Evolutionary conservation across 768 basidiomycete genomes (phyloP).

Genomic region (Leccinum imitatum): DNA sequence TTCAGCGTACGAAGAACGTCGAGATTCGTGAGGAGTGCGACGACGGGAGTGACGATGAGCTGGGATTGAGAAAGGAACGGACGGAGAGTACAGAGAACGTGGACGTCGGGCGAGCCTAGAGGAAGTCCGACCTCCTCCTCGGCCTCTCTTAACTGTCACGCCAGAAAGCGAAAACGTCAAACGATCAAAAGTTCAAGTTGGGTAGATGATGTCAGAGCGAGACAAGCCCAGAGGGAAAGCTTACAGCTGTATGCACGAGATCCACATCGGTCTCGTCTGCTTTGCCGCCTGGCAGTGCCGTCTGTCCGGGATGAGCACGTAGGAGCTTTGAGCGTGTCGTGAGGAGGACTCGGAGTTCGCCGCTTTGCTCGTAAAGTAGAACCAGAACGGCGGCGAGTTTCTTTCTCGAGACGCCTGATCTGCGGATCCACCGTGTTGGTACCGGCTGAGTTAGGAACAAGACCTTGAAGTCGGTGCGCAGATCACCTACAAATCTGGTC

Average conservation of each 20-base stretch:
- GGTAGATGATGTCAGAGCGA: background rate
- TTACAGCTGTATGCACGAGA: constrained; percentile 72
- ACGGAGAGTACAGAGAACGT: constrained; percentile 58
- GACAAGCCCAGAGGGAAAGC: constrained; percentile 23
- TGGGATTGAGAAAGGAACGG: constrained; percentile 68
- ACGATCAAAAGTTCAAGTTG: background rate
- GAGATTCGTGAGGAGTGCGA: constrained; percentile 63
- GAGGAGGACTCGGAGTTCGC: constrained; percentile 69
- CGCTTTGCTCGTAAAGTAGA: constrained; percentile 70
- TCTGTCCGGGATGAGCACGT: constrained; percentile 76
- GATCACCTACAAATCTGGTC: constrained; percentile 53
- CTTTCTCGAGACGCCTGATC: constrained; percentile 34
- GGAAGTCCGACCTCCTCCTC: constrained; percentile 81
- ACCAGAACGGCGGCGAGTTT: constrained; percentile 78
- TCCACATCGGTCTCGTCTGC: constrained; percentile 63
- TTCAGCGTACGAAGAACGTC: constrained; percentile 48
- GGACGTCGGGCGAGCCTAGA: constrained; percentile 51
- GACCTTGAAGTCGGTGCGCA: background rate
- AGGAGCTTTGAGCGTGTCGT: constrained; percentile 82
- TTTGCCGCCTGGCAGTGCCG: constrained; percentile 82
- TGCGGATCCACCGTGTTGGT: constrained; percentile 11
- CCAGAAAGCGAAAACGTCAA: background rate
- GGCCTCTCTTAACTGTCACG: constrained; percentile 72
- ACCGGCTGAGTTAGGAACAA: background rate
- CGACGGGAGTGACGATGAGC: constrained; percentile 76